Evolutionary conservation across 129 eudicot genomes (phyloP).

Genomic region (Smallanthus sonchifolius): DNA sequence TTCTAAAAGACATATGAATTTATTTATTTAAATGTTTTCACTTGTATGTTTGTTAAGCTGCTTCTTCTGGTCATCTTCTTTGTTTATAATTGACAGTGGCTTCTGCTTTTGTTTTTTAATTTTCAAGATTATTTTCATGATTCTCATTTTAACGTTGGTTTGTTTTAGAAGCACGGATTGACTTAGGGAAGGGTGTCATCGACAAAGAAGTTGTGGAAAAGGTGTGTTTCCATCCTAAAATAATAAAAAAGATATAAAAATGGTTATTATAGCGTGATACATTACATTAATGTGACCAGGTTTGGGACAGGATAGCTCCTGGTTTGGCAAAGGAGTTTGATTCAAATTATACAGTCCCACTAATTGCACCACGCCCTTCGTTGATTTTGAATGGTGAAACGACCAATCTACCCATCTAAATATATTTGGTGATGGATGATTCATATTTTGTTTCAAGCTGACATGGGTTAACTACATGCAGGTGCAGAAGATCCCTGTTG

Average conservation of each 20-base stretch:
- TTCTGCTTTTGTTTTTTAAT: not conserved
- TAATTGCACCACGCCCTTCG: constrained; percentile 87
- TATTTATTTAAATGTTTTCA: not conserved
- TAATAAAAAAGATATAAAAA: not conserved
- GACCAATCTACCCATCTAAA: constrained; percentile 1
- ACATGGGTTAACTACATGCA: constrained; percentile 23
- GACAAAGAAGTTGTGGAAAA: constrained; percentile 95
- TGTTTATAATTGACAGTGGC: not conserved
- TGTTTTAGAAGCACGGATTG: constrained; percentile 68
- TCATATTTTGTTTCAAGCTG: not conserved
- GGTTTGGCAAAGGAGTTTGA: constrained; percentile 79
- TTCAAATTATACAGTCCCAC: constrained; percentile 68
- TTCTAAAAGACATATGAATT: not conserved
- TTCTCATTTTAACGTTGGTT: not conserved
- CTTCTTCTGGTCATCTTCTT: not conserved
- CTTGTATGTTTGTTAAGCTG: not conserved
- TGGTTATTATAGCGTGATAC: not conserved
- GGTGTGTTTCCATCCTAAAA: constrained; percentile 35
- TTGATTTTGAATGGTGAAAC: constrained; percentile 67
- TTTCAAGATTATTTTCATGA: not conserved
- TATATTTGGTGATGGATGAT: not conserved
- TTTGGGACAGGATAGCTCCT: constrained; percentile 93
- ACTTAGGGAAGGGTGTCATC: constrained; percentile 55
- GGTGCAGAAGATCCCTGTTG: constrained; percentile 86
- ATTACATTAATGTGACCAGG: no score